phyloP scores from a whole-genome alignment of 352 stramenopile genomes.

The Albugo laibachii region DNA sequence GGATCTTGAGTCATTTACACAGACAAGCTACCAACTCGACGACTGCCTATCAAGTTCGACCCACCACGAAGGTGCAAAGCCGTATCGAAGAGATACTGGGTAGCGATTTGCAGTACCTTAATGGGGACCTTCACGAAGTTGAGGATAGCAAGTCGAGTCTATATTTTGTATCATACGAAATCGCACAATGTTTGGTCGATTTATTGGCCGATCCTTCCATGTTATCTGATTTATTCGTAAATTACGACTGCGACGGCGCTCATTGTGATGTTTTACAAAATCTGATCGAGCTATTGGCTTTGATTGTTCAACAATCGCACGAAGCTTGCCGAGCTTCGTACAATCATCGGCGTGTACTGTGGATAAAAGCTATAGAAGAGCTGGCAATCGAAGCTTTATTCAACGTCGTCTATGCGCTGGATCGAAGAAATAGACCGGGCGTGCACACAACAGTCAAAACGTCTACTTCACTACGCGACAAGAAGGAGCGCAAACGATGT shows the following conservation, averaged over 20 bases:
- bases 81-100: neutral
- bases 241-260: slow-evolving; percentile 98
- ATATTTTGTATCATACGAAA: slow-evolving; percentile 47
- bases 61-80: neutral
- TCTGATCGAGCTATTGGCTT: slow-evolving; percentile 89
- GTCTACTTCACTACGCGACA: slow-evolving; percentile 16
- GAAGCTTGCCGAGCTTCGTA: slow-evolving; percentile 38
- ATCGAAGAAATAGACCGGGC: slow-evolving; percentile 12
- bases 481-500: slow-evolving; percentile 56
- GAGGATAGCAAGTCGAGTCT: slow-evolving; percentile 12
- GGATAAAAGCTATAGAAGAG: slow-evolving; percentile 44
- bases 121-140: slow-evolving; percentile 28
- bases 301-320: slow-evolving; percentile 42
- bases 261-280: slow-evolving; percentile 82
- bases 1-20: slow-evolving; percentile 40
- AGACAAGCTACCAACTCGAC: slow-evolving; percentile 1
- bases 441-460: neutral
- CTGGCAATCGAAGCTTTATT: slow-evolving; percentile 45
- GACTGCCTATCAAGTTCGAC: too few species aligned
- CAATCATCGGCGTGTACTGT: slow-evolving; percentile 50
- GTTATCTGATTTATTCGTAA: slow-evolving; percentile 94
- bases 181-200: slow-evolving; percentile 87
- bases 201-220: slow-evolving; percentile 89
- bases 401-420: slow-evolving; percentile 55
- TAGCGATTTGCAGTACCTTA: slow-evolving; percentile 4